phyloP scores from a whole-genome alignment of 2,329 filamentous ascomycete genomes.

The Oidium heveae region DNA sequence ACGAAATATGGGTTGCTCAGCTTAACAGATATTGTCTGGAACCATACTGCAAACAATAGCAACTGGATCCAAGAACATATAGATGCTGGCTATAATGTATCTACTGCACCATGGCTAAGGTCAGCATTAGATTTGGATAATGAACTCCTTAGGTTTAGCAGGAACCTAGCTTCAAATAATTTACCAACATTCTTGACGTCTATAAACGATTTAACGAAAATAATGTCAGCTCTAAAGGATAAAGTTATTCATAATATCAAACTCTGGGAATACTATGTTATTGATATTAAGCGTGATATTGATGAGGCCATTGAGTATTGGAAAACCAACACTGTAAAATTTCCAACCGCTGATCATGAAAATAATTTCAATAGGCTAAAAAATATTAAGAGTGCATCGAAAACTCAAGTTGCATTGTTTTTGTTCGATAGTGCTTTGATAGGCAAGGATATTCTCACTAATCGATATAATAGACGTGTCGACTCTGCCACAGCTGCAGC shows the following conservation, averaged over 20 bases:
- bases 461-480: slow-evolving; percentile 48
- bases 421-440: slow-evolving; percentile 38
- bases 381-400: slow-evolving; percentile 25
- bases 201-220: slow-evolving; percentile 44
- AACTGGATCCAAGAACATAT: slow-evolving; percentile 86
- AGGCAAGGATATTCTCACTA: slow-evolving; percentile 50
- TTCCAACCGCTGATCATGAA: slow-evolving; percentile 25
- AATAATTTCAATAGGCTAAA: slow-evolving; percentile 24
- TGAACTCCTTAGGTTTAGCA: slow-evolving; percentile 39
- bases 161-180: slow-evolving; percentile 36
- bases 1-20: slow-evolving; percentile 62
- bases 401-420: slow-evolving; percentile 30
- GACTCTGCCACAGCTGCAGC: slow-evolving; percentile 46
- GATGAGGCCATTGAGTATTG: slow-evolving; percentile 47
- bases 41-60: slow-evolving; percentile 91
- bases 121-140: slow-evolving; percentile 55
- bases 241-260: slow-evolving; percentile 53
- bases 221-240: slow-evolving; percentile 67
- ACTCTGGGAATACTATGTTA: slow-evolving; percentile 82
- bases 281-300: slow-evolving; percentile 52
- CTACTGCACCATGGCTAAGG: slow-evolving; percentile 59
- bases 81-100: slow-evolving; percentile 82
- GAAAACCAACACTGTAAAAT: slow-evolving; percentile 31
- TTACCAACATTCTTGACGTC: slow-evolving; percentile 50
- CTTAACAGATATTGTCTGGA: slow-evolving; percentile 90